Evolutionary conservation across 257 asterid species (phyloP).

Genomic region (Parsonsia alboflavescens): DNA sequence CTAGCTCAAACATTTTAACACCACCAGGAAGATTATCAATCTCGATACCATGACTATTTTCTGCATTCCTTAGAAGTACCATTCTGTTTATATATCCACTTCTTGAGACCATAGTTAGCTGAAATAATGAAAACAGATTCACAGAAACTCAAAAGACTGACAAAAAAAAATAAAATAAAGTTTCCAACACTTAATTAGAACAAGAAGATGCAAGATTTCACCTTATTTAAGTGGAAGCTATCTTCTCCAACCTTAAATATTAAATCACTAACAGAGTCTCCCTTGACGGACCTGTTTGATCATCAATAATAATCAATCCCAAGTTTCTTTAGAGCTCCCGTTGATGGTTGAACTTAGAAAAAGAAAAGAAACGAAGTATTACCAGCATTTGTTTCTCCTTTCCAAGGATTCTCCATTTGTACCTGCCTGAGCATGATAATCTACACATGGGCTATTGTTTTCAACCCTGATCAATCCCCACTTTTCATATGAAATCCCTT

Average conservation of each 20-base stretch:
- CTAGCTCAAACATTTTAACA: conserved; percentile 24
- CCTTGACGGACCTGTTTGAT: conserved; percentile 24
- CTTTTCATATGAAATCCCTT: not conserved
- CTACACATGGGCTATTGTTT: conserved; percentile 18
- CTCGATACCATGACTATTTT: conserved; percentile 10
- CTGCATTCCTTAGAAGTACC: conserved; percentile 14
- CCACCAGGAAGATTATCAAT: conserved; percentile 31
- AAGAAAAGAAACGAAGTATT: not conserved
- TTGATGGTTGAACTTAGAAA: too few relatives aligned
- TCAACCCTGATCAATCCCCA: conserved; percentile 14
- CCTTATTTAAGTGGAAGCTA: conserved; percentile 31
- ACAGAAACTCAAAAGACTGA: not conserved
- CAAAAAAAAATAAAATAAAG: not conserved
- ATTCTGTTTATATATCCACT: conserved; percentile 28
- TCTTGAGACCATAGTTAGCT: conserved; percentile 29
- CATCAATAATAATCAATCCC: conserved; percentile 3
- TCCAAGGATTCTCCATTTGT: conserved; percentile 23
- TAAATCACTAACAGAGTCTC: conserved; percentile 20
- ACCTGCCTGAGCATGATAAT: conserved; percentile 21
- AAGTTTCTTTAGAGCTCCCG: not conserved
- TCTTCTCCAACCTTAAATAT: conserved; percentile 23
- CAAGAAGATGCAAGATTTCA: not conserved
- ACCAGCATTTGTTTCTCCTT: conserved; percentile 29
- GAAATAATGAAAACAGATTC: conserved; percentile 4
- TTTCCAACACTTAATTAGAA: not conserved